Conservation (phyloP, 2,329 filamentous ascomycete genomes). For the Apiospora aurea region DNA sequence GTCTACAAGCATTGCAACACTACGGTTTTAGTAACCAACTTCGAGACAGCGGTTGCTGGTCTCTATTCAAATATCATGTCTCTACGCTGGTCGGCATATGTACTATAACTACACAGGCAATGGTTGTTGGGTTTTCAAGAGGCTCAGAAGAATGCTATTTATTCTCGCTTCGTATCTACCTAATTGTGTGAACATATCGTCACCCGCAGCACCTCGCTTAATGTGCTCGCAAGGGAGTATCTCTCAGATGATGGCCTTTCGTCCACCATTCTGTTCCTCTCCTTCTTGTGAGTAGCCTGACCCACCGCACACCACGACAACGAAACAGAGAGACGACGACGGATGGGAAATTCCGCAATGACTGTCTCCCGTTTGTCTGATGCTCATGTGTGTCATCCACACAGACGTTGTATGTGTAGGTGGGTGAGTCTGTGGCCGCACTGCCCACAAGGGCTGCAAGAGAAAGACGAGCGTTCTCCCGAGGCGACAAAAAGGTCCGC, state of each 20-base stretch:
- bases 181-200: not conserved
- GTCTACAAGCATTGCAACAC: not conserved
- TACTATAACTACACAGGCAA: not conserved
- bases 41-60: not conserved
- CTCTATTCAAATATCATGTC: not conserved
- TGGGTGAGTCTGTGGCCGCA: too few species aligned
- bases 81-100: too few species aligned
- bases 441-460: too few species aligned
- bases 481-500: not conserved
- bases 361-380: not conserved
- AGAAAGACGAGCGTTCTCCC: not conserved
- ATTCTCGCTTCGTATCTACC: slow-evolving; percentile 2
- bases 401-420: not conserved
- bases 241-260: not conserved
- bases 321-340: not conserved
- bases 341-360: too few species aligned
- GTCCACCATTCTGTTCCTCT: not conserved
- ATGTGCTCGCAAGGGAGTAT: not conserved
- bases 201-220: not conserved
- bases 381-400: too few species aligned
- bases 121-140: not conserved
- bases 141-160: not conserved
- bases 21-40: not conserved
- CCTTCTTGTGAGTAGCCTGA: not conserved
- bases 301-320: not conserved